These are phyloP conservation scores for Brassica balearica DNA, from an alignment of 441 rosid species.

Conservation along the genomic window DNA sequence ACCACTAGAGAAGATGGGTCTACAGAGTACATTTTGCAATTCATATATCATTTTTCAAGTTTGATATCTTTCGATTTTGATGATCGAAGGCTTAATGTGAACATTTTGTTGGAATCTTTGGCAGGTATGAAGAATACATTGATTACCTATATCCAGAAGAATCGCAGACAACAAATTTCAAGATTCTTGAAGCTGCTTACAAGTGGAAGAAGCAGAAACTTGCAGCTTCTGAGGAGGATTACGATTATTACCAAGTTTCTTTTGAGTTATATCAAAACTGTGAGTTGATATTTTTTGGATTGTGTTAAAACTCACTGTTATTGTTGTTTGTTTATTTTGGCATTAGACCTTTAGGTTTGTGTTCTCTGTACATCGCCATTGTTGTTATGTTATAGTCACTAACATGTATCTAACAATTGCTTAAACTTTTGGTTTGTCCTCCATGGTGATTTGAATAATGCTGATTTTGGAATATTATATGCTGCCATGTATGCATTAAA, in stretches of 20 bases:
- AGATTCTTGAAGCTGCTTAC: slow-evolving; percentile 84
- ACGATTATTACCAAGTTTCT: not conserved
- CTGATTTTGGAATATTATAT: too few species aligned
- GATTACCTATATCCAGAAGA: slow-evolving; percentile 51
- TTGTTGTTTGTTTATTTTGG: too few species aligned
- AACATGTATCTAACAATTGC: too few species aligned
- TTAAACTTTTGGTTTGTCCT: too few species aligned
- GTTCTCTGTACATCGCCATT: too few species aligned
- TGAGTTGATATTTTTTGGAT: slow-evolving; percentile 16
- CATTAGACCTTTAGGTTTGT: too few species aligned
- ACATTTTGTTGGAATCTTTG: not conserved
- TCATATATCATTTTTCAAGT: not conserved
- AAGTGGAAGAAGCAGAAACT: slow-evolving; percentile 85
- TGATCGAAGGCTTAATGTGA: slow-evolving; percentile 5
- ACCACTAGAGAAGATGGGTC: slow-evolving; percentile 68
- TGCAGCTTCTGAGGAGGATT: slow-evolving; percentile 58
- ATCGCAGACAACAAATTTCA: slow-evolving; percentile 72
- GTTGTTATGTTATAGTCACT: too few species aligned
- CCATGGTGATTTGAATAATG: too few species aligned
- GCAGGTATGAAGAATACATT: slow-evolving; percentile 80
- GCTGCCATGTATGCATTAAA: too few species aligned
- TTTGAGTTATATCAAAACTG: not conserved
- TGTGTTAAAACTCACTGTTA: too few species aligned
- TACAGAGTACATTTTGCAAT: slow-evolving; percentile 62
- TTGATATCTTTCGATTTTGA: not conserved